These are phyloP conservation scores for Volutella citrinella DNA, from an alignment of 2,329 filamentous ascomycete genomes.

Conservation along the genomic window DNA sequence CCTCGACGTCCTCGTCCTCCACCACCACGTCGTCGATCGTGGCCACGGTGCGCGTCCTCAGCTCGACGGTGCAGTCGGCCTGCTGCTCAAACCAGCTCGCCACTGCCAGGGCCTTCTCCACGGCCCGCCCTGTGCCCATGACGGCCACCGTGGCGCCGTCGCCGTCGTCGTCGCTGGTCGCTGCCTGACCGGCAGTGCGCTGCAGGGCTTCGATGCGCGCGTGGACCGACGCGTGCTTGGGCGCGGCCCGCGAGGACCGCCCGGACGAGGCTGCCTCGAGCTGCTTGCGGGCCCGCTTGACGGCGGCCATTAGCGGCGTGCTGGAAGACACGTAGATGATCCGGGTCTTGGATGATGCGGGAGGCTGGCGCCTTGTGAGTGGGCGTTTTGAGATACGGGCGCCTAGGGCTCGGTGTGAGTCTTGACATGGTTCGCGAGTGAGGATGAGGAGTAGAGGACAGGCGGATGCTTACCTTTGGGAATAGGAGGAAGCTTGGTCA, in stretches of 20 bases:
- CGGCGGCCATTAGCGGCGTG: constrained; percentile 65
- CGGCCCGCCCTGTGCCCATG: constrained; percentile 64
- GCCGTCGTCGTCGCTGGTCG: constrained; percentile 15
- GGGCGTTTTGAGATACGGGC: constrained; percentile 49
- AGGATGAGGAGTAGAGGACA: background rate
- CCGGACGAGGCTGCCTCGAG: constrained; percentile 52
- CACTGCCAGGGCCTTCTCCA: constrained; percentile 60
- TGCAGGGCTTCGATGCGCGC: constrained; percentile 44
- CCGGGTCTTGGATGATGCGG: constrained; percentile 40
- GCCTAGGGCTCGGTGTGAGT: constrained; percentile 31
- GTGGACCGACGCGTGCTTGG: constrained; percentile 44
- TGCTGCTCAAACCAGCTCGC: constrained; percentile 64
- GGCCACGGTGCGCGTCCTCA: constrained; percentile 61
- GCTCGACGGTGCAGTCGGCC: constrained; percentile 53
- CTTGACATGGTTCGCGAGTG: background rate
- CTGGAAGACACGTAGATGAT: constrained; percentile 63
- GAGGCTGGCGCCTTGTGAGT: constrained; percentile 37
- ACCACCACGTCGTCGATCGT: constrained; percentile 64
- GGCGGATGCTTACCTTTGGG: constrained; percentile 26
- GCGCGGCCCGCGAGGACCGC: constrained; percentile 42
- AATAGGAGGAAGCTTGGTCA: constrained; percentile 34
- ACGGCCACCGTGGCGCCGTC: constrained; percentile 48
- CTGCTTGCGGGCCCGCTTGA: constrained; percentile 63
- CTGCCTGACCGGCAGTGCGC: constrained; percentile 21
- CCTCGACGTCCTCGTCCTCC: constrained; percentile 35